Base-by-base conservation (phyloP, 768 basidiomycete genomes). In the Termitomyces titanicus region DNA sequence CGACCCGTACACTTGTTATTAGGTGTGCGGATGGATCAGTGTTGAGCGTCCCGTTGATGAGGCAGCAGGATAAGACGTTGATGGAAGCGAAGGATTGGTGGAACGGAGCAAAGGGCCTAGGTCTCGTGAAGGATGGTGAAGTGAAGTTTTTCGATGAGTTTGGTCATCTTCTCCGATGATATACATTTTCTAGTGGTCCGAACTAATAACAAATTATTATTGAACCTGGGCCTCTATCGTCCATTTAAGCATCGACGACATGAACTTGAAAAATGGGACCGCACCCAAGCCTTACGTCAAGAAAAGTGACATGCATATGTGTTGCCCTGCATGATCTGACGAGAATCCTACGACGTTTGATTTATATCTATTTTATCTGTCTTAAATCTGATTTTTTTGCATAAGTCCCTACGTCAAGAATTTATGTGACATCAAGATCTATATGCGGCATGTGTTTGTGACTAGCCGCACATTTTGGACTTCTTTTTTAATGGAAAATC, bases 61-160 rank as follows among this genome's bases (percentile, higher is more conserved):
- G 88, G 63, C 81, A 83, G 56, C 83, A 86, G 59, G 82, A 82
- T 51, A 79, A 80, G 59, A 69, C 74, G 24, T 66, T 80, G 61
- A 58, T 90, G 56, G 64, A 64, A 13, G 85, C 84, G 3, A 79
- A 72, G 56, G 85, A 86, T 48, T 94, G 89, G 85, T 92, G 89
- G 89, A 91, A 89, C 65, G 91, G 92, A 2, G 71, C 69, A 27
- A 73, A 73, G 54, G 65, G 68, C 35, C 52, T 65, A 33, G 68
- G 67, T 13, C 54, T 70, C 24, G 60, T 62, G n/a, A 48, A 51
- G 17, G 42, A 65, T 27, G 56, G 53, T 13, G 56, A 63, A 58
- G 18, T 65, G 31, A 61, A 33, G 33, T 63, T 64, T 34, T 39
- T 58, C 43, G 49, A 56, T 13, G 54, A 56, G 45, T 60, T 59